phyloP scores from a whole-genome alignment of 2,329 filamentous ascomycete genomes.

The Cercospora sesami region DNA sequence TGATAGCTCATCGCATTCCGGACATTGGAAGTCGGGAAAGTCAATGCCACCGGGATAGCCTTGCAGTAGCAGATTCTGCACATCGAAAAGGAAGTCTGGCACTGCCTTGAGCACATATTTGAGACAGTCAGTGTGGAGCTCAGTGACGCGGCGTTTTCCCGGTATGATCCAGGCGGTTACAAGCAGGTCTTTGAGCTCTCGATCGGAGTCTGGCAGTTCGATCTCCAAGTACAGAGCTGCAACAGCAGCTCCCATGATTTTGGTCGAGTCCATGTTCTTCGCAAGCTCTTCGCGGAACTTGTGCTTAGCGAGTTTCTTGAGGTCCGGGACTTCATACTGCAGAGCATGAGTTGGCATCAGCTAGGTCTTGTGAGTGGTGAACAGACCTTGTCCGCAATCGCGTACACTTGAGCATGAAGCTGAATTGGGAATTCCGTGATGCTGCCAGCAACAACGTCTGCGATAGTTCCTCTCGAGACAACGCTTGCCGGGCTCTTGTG shows the following conservation, averaged over 20 bases:
- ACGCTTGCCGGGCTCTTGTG: no score
- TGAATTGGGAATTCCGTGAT: neutral
- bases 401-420: neutral
- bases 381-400: neutral
- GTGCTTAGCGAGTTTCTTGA: neutral
- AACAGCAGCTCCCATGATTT: neutral
- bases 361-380: no score
- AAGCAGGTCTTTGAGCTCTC: neutral
- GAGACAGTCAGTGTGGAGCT: no score
- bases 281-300: neutral
- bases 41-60: no score
- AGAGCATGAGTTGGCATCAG: neutral
- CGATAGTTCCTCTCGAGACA: no score
- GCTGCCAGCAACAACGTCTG: neutral
- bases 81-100: no score
- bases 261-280: neutral
- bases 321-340: neutral
- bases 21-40: no score
- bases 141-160: neutral
- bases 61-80: no score
- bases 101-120: no score
- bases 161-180: neutral
- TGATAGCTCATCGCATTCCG: no score
- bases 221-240: neutral
- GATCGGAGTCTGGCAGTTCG: neutral